Evolutionary conservation across 371 early-diverging fungal species (phyloP), one percentile per base, ranked within the genome.

Genomic region (Chytridium lagenaria): DNA sequence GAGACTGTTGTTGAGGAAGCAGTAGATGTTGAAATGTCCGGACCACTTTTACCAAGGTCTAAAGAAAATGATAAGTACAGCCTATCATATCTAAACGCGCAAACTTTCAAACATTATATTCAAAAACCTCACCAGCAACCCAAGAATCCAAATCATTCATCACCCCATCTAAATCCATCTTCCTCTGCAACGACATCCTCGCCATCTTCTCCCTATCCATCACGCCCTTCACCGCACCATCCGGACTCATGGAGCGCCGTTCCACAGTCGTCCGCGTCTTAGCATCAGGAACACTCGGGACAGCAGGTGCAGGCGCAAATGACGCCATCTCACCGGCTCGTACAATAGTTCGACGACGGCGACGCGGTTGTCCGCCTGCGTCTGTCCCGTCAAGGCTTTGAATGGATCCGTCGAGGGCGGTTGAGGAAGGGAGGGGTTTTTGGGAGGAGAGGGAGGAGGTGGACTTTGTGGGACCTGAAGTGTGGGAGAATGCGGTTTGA

Each of bases 61-160:
- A n/a, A n/a, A n/a, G n/a, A n/a, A n/a, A n/a, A n/a, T n/a, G n/a
- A n/a, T n/a, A n/a, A n/a, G n/a, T n/a, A n/a, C n/a, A n/a, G n/a
- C n/a, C n/a, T n/a, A n/a, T n/a, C n/a, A n/a, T n/a, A n/a, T n/a
- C n/a, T n/a, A n/a, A n/a, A n/a, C n/a, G n/a, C n/a, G n/a, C n/a
- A n/a, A n/a, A n/a, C n/a, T n/a, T n/a, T n/a, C n/a, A n/a, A n/a
- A n/a, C n/a, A n/a, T n/a, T n/a, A n/a, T n/a, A n/a, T n/a, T n/a
- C n/a, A n/a, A n/a, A n/a, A n/a, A n/a, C n/a, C 63, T 16, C 36
- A 63, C 63, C 63, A 19, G 63, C 63, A 63, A 63, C 63, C 63
- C 63, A 63, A 36, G 12, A 12, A 63, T 63, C 63, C 37, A 63
- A 37, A 63, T 63, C 63, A 15, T 38, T 44, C n/a, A 36, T 40